Evolutionary conservation across 192 early-diverging fungal genomes (phyloP).

Genomic region (Coemansia aciculifera): DNA sequence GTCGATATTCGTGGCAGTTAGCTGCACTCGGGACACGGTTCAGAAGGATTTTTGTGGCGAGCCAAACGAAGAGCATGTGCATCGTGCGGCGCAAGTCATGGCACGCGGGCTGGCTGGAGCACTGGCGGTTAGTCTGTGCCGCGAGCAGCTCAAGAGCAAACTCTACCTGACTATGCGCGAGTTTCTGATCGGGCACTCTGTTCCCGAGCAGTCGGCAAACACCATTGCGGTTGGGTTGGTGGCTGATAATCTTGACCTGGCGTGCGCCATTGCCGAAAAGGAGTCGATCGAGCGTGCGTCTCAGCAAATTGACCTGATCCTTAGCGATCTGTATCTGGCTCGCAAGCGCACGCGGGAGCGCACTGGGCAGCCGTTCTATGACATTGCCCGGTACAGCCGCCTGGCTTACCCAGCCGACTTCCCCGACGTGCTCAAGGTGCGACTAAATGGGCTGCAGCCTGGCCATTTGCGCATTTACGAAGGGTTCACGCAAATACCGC

Average conservation of each 20-base stretch:
- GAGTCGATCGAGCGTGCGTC: slow-evolving; percentile 93
- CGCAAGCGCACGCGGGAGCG: slow-evolving; percentile 90
- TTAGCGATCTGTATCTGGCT: slow-evolving; percentile 65
- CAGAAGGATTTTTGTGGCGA: slow-evolving; percentile 96
- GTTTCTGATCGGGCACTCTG: slow-evolving; percentile 43
- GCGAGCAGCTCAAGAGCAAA: slow-evolving; percentile 86
- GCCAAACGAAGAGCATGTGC: slow-evolving; percentile 90
- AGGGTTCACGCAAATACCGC: slow-evolving; percentile 73
- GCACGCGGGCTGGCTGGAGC: slow-evolving; percentile 86
- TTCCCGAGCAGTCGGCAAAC: slow-evolving; percentile 63
- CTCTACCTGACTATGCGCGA: slow-evolving; percentile 61
- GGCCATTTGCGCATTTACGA: slow-evolving; percentile 85
- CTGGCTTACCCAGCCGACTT: slow-evolving; percentile 80
- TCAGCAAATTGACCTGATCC: slow-evolving; percentile 89
- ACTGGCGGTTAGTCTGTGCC: slow-evolving; percentile 88
- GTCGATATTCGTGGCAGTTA: slow-evolving; percentile 89
- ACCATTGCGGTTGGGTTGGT: slow-evolving; percentile 83
- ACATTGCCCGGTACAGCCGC: slow-evolving; percentile 73
- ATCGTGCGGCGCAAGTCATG: slow-evolving; percentile 93
- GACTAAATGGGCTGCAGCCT: slow-evolving; percentile 75
- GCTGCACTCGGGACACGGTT: slow-evolving; percentile 89
- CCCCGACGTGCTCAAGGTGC: slow-evolving; percentile 84
- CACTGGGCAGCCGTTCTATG: slow-evolving; percentile 87
- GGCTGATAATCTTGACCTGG: slow-evolving; percentile 91
- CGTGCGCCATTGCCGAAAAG: slow-evolving; percentile 92